phyloP scores from a whole-genome alignment of 1,139 yeast species.

The Nakaseomyces bracarensis region DNA sequence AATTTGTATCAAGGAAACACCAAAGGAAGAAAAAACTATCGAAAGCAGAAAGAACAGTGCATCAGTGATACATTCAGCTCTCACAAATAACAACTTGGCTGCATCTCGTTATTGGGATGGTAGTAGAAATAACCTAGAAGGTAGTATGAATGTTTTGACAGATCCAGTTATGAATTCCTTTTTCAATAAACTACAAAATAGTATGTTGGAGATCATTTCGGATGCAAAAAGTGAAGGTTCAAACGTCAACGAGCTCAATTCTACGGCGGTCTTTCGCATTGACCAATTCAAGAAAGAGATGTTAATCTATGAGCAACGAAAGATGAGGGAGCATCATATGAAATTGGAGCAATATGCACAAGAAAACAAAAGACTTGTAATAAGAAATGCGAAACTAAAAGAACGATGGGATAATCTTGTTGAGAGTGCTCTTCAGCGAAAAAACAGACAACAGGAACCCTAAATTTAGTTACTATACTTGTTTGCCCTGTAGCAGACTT shows the following conservation, averaged over 20 bases:
- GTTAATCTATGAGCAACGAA: constrained; percentile 27
- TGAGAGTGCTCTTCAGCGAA: constrained; percentile 39
- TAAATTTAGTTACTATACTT: no score
- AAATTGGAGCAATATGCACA: constrained; percentile 25
- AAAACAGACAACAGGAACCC: constrained; percentile 20
- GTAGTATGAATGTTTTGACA: constrained; percentile 6
- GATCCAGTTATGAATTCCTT: constrained; percentile 14
- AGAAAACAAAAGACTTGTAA: constrained; percentile 33
- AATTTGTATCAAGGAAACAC: constrained; percentile 12
- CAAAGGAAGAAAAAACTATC: constrained; percentile 9
- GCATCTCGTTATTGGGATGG: constrained; percentile 5
- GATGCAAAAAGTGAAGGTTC: neutral
- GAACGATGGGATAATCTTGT: constrained; percentile 44
- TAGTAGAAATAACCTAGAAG: neutral
- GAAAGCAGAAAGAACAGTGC: constrained; percentile 10
- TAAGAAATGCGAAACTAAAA: constrained; percentile 35
- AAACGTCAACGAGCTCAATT: constrained; percentile 9
- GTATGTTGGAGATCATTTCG: constrained; percentile 10
- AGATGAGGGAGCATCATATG: constrained; percentile 26
- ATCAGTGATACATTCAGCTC: constrained; percentile 6
- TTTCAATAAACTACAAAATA: constrained; percentile 4
- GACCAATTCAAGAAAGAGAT: constrained; percentile 30
- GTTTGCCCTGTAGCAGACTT: no score
- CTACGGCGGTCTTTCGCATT: constrained; percentile 17
- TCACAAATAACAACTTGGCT: constrained; percentile 11